phyloP scores from a whole-genome alignment of 805 yeast genomes.

The Maudiozyma turicensis region DNA sequence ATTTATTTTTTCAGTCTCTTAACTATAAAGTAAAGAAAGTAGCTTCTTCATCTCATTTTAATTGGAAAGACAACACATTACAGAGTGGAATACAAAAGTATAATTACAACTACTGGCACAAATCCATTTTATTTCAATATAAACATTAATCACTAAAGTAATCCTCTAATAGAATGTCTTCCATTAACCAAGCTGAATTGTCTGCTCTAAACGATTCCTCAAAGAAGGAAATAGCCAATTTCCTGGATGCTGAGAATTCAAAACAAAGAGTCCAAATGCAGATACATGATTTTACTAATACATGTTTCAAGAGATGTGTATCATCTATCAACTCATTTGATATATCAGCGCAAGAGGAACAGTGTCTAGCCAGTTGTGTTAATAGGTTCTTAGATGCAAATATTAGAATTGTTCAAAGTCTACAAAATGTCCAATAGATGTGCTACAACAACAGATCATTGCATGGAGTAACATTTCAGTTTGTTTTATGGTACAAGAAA shows the following conservation, averaged over 20 bases:
- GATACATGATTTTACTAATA: constrained; percentile 79
- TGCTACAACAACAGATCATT: not conserved
- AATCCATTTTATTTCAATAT: not conserved
- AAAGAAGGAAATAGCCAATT: constrained; percentile 62
- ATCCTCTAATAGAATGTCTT: constrained; percentile 19
- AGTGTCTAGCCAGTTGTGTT: constrained; percentile 71
- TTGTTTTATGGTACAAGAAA: too few relatives aligned
- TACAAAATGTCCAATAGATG: constrained; percentile 23
- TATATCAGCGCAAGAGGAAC: constrained; percentile 51
- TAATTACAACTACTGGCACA: too few relatives aligned
- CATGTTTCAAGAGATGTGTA: constrained; percentile 85
- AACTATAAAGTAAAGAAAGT: too few relatives aligned
- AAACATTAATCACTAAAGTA: not conserved
- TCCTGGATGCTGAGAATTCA: constrained; percentile 74
- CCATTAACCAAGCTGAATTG: constrained; percentile 33
- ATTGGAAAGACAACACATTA: too few relatives aligned
- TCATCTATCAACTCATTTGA: constrained; percentile 36
- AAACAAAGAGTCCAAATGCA: constrained; percentile 81
- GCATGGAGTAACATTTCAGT: too few relatives aligned
- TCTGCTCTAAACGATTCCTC: constrained; percentile 54
- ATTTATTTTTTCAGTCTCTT: too few relatives aligned
- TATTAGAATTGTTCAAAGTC: constrained; percentile 62
- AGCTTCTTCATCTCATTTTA: too few relatives aligned
- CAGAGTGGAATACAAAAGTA: too few relatives aligned
- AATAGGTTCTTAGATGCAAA: constrained; percentile 82